Evolutionary conservation across 768 basidiomycete species (phyloP).

Genomic region (Auriscalpium vulgare): DNA sequence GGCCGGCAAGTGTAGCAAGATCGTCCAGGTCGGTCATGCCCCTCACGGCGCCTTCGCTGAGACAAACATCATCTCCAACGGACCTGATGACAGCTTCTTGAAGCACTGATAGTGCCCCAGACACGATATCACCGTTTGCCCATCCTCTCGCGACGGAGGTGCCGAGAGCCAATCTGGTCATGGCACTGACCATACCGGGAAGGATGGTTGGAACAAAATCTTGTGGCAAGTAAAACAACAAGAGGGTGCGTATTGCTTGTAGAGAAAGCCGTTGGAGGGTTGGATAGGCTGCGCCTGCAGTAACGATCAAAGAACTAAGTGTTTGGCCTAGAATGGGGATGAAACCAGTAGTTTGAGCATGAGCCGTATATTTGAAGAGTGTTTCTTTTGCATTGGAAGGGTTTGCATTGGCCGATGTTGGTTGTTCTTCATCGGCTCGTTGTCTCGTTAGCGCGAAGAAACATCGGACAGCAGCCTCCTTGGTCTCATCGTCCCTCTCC

Average conservation of each 20-base stretch:
- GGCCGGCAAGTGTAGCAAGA: conserved; percentile 31
- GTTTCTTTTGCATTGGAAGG: conserved; percentile 15
- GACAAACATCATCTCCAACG: conserved; percentile 62
- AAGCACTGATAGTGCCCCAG: conserved; percentile 50
- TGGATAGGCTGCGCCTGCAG: conserved; percentile 46
- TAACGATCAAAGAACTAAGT: conserved; percentile 59
- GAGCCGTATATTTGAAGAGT: conserved; percentile 33
- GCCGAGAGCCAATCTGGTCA: conserved; percentile 65
- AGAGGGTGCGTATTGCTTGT: conserved; percentile 43
- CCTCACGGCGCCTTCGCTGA: conserved; percentile 48
- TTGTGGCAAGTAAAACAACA: conserved; percentile 39
- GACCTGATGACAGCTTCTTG: conserved; percentile 43
- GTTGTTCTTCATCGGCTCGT: conserved; percentile 34
- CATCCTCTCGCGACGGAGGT: conserved; percentile 48
- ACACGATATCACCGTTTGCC: conserved; percentile 64
- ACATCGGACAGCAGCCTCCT: conserved; percentile 63
- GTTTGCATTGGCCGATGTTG: conserved; percentile 15
- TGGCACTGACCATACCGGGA: conserved; percentile 75
- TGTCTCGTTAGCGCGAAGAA: conserved; percentile 55
- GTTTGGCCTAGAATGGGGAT: conserved; percentile 80
- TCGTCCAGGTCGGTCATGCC: conserved; percentile 57
- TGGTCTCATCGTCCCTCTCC: conserved; percentile 74
- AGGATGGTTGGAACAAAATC: conserved; percentile 62
- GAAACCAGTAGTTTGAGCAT: conserved; percentile 41
- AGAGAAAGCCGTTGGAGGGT: conserved; percentile 62